Evolutionary conservation across 2,329 filamentous ascomycete species (phyloP).

Genomic region (Juglanconis sp.): DNA sequence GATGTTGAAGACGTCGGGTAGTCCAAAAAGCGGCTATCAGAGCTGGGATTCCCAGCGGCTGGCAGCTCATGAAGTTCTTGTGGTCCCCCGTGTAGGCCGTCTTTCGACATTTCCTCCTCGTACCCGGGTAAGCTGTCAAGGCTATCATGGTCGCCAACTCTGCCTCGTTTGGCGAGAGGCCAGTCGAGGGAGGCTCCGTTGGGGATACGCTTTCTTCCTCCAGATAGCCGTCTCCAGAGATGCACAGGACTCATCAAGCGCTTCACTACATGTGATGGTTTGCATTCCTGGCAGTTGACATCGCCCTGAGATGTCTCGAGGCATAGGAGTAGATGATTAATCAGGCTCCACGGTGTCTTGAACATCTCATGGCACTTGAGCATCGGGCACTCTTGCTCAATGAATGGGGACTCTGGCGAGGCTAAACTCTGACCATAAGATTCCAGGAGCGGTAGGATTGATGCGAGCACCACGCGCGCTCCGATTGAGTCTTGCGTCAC

Average conservation of each 20-base stretch:
- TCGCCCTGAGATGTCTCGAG: background rate
- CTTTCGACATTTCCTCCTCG: no score
- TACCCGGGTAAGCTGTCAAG: no score
- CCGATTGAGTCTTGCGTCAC: background rate
- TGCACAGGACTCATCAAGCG: background rate
- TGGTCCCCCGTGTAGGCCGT: no score
- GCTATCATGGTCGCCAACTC: no score
- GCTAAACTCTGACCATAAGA: background rate
- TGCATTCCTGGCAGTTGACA: background rate
- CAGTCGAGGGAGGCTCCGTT: no score
- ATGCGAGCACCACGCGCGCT: background rate
- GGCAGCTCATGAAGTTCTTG: no score
- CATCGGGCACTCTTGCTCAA: background rate
- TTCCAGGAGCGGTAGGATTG: background rate
- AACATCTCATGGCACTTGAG: background rate
- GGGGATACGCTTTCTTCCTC: background rate
- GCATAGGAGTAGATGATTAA: background rate
- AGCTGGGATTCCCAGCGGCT: no score
- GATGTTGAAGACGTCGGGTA: no score
- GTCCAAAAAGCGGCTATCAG: no score
- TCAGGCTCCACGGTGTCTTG: background rate
- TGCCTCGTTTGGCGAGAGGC: no score
- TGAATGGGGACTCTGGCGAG: background rate
- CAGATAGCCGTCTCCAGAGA: background rate
- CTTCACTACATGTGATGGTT: background rate